These are phyloP conservation scores for Trypanosoma congolense DNA, from an alignment of 208 protist species.

Conservation along the genomic window DNA sequence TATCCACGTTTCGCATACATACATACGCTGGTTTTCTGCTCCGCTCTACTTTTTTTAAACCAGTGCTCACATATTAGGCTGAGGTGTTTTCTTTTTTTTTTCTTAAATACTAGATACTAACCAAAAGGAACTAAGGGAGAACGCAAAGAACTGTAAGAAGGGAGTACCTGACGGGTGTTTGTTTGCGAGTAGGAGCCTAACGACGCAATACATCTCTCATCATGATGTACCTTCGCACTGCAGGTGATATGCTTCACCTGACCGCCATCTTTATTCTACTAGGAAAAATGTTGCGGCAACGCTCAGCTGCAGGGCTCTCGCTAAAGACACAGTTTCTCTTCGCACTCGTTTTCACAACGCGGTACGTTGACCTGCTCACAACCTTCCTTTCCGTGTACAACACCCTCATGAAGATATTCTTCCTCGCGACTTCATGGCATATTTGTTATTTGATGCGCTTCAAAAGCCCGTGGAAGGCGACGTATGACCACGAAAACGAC, in stretches of 20 bases:
- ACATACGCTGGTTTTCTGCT: no score
- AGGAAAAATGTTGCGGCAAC: slow-evolving; percentile 88
- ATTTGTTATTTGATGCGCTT: slow-evolving; percentile 93
- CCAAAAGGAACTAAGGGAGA: no score
- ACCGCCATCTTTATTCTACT: slow-evolving; percentile 90
- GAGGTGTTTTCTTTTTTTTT: no score
- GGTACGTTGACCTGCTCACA: slow-evolving; percentile 93
- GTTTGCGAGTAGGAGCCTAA: no score
- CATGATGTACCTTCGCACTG: slow-evolving; percentile 87
- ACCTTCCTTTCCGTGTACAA: slow-evolving; percentile 87
- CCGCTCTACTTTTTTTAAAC: no score
- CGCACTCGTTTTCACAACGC: slow-evolving; percentile 86
- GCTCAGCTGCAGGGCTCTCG: slow-evolving; percentile 88
- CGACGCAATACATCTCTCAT: not conserved
- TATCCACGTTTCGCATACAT: no score
- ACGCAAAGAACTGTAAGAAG: no score
- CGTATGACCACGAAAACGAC: slow-evolving; percentile 88
- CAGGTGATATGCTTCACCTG: slow-evolving; percentile 93
- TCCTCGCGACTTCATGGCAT: slow-evolving; percentile 74
- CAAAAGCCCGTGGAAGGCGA: slow-evolving; percentile 87
- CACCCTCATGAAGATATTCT: slow-evolving; percentile 94
- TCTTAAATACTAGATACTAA: no score
- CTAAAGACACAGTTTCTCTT: slow-evolving; percentile 94
- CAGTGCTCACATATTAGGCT: no score
- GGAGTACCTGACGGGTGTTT: no score